Conservation (phyloP, 2,329 filamentous ascomycete species). For the Beauveria rudraprayagi region DNA sequence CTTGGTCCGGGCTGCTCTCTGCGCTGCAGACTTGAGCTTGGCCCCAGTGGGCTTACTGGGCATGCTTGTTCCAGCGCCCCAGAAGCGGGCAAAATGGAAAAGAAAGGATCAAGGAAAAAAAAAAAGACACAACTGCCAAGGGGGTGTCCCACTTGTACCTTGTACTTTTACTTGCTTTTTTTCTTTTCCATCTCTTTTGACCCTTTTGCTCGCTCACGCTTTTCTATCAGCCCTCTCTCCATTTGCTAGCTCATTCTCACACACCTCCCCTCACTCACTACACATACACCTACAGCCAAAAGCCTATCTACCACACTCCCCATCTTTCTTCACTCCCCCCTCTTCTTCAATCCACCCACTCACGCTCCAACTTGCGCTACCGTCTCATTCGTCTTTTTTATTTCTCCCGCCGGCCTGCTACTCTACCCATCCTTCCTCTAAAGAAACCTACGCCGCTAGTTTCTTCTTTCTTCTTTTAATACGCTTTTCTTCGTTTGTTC, state of each 20-base stretch:
- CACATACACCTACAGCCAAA: not conserved
- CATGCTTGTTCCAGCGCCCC: not conserved
- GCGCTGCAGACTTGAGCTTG: not conserved
- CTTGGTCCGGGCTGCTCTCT: not conserved
- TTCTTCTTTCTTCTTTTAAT: not conserved
- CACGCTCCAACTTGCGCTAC: conserved; percentile 4
- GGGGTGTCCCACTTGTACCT: not conserved
- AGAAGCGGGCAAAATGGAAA: not conserved
- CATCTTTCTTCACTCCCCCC: not conserved
- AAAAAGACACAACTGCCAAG: not conserved
- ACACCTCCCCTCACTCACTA: not conserved
- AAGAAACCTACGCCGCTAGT: conserved; percentile 1
- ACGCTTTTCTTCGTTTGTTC: not conserved
- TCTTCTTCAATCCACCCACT: not conserved
- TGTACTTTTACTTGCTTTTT: not conserved
- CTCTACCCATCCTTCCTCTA: conserved; percentile 2
- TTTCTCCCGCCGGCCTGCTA: not conserved
- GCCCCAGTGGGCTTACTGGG: not conserved
- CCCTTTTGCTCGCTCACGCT: not conserved
- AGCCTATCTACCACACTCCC: conserved; percentile 5
- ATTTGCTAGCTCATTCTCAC: not conserved
- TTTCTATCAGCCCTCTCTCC: not conserved
- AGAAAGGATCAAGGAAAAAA: not conserved
- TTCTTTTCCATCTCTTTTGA: not conserved
- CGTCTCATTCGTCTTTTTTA: conserved; percentile 9